These are phyloP conservation scores for Medicago truncatula DNA, from an alignment of 306 rosid species.

Conservation along the genomic window DNA sequence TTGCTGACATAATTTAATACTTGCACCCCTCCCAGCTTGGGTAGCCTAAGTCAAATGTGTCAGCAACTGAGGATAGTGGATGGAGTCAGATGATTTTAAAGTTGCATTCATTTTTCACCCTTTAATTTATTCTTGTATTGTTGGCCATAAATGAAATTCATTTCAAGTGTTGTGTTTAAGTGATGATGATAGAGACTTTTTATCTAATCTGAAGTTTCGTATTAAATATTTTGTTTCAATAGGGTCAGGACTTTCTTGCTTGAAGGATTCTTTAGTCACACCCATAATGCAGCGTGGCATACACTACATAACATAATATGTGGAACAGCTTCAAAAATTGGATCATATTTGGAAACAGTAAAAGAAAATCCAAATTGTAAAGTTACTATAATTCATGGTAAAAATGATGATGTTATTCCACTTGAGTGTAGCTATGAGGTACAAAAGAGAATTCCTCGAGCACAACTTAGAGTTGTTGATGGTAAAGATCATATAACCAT, in stretches of 20 bases:
- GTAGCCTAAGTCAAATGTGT: slow-evolving; percentile 42
- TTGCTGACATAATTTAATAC: neutral
- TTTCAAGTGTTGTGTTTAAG: slow-evolving; percentile 19
- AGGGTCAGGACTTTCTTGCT: slow-evolving; percentile 78
- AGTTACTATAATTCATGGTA: slow-evolving; percentile 79
- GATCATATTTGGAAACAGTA: slow-evolving; percentile 58
- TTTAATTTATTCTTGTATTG: slow-evolving; percentile 27
- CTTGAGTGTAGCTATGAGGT: slow-evolving; percentile 77
- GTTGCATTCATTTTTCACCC: slow-evolving; percentile 40
- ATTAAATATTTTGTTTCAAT: slow-evolving; percentile 29
- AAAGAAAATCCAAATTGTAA: slow-evolving; percentile 60
- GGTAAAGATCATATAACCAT: slow-evolving; percentile 88
- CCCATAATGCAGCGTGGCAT: slow-evolving; percentile 98
- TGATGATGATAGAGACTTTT: slow-evolving; percentile 3
- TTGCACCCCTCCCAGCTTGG: slow-evolving; percentile 21
- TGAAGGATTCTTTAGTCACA: slow-evolving; percentile 96
- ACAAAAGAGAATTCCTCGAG: slow-evolving; percentile 64
- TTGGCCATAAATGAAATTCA: slow-evolving; percentile 33
- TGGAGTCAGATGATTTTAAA: slow-evolving; percentile 23
- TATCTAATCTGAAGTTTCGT: neutral
- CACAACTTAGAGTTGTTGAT: slow-evolving; percentile 66
- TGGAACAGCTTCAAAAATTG: slow-evolving; percentile 77
- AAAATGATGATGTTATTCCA: slow-evolving; percentile 79
- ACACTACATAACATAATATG: slow-evolving; percentile 92
- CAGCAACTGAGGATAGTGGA: slow-evolving; percentile 29